Evolutionary conservation across 2,329 filamentous ascomycete genomes (phyloP).

Genomic region (Microascus cirrosus): DNA sequence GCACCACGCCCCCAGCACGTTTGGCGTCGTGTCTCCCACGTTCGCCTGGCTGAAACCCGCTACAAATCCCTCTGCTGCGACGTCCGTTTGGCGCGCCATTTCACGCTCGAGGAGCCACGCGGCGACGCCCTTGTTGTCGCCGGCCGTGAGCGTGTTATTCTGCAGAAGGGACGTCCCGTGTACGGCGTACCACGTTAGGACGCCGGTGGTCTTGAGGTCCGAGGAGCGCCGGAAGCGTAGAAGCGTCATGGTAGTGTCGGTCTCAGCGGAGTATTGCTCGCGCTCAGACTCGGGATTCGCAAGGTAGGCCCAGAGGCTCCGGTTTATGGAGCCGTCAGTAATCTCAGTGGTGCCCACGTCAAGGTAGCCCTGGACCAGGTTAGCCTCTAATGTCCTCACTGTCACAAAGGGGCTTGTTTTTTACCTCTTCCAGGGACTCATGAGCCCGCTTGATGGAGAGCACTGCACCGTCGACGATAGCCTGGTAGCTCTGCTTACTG

Average conservation of each 20-base stretch:
- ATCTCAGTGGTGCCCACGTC: conserved; percentile 60
- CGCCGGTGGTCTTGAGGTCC: conserved; percentile 65
- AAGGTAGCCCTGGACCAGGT: conserved; percentile 44
- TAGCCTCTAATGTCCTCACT: not conserved
- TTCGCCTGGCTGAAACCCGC: conserved; percentile 88
- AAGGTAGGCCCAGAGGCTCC: conserved; percentile 79
- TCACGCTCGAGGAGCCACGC: conserved; percentile 73
- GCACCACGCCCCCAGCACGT: conserved; percentile 74
- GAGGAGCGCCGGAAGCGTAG: conserved; percentile 65
- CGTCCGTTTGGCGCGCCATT: conserved; percentile 37
- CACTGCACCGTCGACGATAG: conserved; percentile 75
- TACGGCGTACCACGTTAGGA: conserved; percentile 84
- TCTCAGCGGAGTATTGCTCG: conserved; percentile 46
- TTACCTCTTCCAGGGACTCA: conserved; percentile 46
- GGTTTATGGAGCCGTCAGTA: conserved; percentile 71
- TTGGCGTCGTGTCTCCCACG: conserved; percentile 82
- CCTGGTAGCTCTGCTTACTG: conserved; percentile 71
- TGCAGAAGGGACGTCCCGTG: conserved; percentile 86
- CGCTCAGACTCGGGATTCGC: conserved; percentile 74
- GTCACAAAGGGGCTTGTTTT: conserved; percentile 5
- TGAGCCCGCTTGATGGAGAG: conserved; percentile 36
- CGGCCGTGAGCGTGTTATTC: conserved; percentile 83
- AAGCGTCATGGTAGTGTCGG: conserved; percentile 56
- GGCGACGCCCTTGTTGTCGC: conserved; percentile 95
- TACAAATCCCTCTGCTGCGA: conserved; percentile 58